Evolutionary conservation across 164 flowering plant species (phyloP), one percentile per base, ranked within the genome.

Genomic region (Aristolochia fimbriata): DNA sequence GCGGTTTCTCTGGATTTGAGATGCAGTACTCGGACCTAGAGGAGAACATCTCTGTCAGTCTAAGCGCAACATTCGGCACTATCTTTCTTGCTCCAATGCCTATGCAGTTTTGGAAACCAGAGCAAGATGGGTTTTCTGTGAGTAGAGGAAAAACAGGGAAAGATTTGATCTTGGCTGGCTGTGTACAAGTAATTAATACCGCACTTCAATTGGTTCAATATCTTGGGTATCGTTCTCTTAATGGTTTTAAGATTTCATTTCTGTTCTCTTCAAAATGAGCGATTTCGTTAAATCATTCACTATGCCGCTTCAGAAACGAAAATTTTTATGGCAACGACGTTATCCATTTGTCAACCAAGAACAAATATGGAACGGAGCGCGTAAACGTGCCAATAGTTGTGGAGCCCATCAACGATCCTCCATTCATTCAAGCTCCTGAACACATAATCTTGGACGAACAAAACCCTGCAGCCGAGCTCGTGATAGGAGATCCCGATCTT

Each of bases 211-310:
- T 86, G 15, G 72, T 92, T 67, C 93, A 89, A 66, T 92, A 89
- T 76, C 81, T 84, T 51, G 98, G 98, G 96, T 89, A 85, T 17
- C n/a, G n/a, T n/a, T n/a, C n/a, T n/a, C n/a, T n/a, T n/a, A n/a
- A n/a, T n/a, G n/a, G n/a, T 17, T 51, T 33, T 45, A 15, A 19
- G 12, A 37, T 58, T 17, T 58, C 17, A 20, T 58, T 58, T n/a
- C 30, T 2, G 30, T 16, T 41, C 7, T 41, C 6, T 2, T 17
- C 24, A 8, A 15, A 9, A 22, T 11, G 14, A 50, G 24, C 5
- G 19, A 19, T 58, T 33, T 31, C 43, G 21, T 6, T 37, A 50
- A 50, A 22, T n/a, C 16, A 16, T 3, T 22, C 20, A 10, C 31
- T 13, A 1, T 56, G 27, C 8, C 31, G 6, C 31, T n/a, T 23